These are phyloP conservation scores for Ophiosphaerella herpotricha DNA, from an alignment of 2,329 filamentous ascomycete species.

Conservation along the genomic window DNA sequence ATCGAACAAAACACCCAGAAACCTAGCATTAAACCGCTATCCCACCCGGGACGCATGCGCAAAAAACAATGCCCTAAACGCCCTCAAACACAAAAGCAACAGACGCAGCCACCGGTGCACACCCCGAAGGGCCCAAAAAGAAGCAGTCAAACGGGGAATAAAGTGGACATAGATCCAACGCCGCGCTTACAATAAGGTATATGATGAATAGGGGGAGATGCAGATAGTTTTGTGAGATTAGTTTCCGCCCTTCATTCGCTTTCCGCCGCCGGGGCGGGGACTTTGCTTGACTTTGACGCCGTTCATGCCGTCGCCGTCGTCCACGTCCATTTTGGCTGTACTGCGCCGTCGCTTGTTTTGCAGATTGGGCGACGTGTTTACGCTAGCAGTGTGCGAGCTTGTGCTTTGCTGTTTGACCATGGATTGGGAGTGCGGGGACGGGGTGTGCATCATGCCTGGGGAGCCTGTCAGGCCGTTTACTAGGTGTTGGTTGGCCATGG, in stretches of 20 bases:
- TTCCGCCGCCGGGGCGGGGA: constrained; percentile 49
- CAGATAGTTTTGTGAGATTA: constrained; percentile 3
- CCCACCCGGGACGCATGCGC: too few species aligned
- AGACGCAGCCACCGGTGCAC: too few species aligned
- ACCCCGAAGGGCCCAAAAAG: too few species aligned
- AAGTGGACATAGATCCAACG: too few species aligned
- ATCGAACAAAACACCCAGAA: too few species aligned
- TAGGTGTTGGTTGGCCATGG: constrained; percentile 59
- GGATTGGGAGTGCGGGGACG: constrained; percentile 52
- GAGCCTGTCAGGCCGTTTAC: constrained; percentile 56
- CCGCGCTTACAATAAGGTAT: too few species aligned
- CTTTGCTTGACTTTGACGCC: constrained; percentile 58
- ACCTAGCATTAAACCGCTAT: too few species aligned
- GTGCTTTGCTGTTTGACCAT: constrained; percentile 64
- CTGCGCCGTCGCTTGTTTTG: constrained; percentile 64
- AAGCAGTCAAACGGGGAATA: too few species aligned
- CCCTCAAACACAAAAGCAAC: too few species aligned
- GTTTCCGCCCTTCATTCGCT: constrained; percentile 40
- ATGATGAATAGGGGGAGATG: too few species aligned
- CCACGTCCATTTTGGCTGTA: constrained; percentile 63
- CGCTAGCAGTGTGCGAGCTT: constrained; percentile 59
- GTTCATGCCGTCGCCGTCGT: constrained; percentile 52
- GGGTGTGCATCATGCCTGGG: constrained; percentile 53
- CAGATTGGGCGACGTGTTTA: constrained; percentile 67
- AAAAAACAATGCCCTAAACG: too few species aligned